Percentiles rank a stretch among this genome's conserved stretches.
phyloP scores from a whole-genome alignment of 1,284 basidiomycete species.

The Ganoderma lucidum region DNA sequence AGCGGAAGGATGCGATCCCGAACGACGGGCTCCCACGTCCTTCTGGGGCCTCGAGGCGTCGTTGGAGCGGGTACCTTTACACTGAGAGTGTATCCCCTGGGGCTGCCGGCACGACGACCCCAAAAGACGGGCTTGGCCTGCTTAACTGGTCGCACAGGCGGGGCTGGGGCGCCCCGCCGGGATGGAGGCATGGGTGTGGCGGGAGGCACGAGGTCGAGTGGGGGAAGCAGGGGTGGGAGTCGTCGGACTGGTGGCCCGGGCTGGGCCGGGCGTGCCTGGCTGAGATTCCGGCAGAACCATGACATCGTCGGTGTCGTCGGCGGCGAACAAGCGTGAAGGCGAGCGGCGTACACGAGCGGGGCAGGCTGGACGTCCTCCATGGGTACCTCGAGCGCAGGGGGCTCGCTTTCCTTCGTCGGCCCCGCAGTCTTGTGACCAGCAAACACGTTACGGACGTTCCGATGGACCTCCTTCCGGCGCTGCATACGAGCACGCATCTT shows the following conservation, averaged over 20 bases:
- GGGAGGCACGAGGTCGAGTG: background rate
- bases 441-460: background rate
- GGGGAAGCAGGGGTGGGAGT: background rate
- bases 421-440: background rate
- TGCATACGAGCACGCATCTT: constrained; percentile 4
- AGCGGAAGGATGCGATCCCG: constrained; percentile 2
- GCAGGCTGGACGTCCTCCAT: background rate
- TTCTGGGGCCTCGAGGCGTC: background rate
- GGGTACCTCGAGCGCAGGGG: background rate
- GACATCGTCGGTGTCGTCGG: background rate
- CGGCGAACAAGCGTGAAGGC: background rate
- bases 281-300: constrained; percentile 1
- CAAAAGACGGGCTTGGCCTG: constrained; percentile 3
- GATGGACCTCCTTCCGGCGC: constrained; percentile 1
- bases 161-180: background rate
- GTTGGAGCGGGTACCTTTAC: background rate
- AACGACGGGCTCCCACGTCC: background rate
- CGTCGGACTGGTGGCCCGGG: background rate
- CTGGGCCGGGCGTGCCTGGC: background rate
- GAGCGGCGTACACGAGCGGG: background rate
- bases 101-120: background rate
- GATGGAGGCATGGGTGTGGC: background rate
- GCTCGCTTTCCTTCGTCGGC: background rate
- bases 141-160: background rate
- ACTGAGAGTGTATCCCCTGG: background rate